phyloP scores from a whole-genome alignment of 192 early-diverging fungal genomes.

The Coemansia sp. region DNA sequence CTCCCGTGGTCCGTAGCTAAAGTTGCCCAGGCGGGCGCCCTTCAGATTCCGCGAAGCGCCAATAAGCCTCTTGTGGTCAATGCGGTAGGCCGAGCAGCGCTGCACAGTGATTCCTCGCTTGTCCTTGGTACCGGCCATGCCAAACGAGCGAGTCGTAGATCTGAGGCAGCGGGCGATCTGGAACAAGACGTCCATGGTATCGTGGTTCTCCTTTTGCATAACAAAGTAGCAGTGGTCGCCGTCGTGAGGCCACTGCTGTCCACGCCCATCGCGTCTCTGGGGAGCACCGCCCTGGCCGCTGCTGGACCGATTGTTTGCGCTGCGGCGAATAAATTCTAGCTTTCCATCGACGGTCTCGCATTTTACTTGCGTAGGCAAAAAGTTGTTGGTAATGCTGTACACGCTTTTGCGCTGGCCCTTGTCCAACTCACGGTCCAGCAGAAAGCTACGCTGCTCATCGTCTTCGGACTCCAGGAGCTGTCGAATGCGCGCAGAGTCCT shows the following conservation, averaged over 20 bases:
- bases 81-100: conserved; percentile 65
- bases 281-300: neutral
- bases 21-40: conserved; percentile 67
- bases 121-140: conserved; percentile 95
- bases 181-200: conserved; percentile 85
- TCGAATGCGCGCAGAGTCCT: conserved; percentile 21
- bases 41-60: conserved; percentile 11
- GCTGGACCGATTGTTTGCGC: neutral
- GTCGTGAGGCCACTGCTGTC: conserved; percentile 54
- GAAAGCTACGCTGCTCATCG: conserved; percentile 15
- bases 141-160: conserved; percentile 55
- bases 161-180: conserved; percentile 24
- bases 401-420: conserved; percentile 39
- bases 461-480: conserved; percentile 17
- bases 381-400: conserved; percentile 54
- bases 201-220: conserved; percentile 89
- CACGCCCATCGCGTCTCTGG: neutral
- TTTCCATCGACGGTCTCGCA: conserved; percentile 45
- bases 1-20: conserved; percentile 60
- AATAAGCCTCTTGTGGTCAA: conserved; percentile 45
- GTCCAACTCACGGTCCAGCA: conserved; percentile 30
- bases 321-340: conserved; percentile 30
- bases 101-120: conserved; percentile 89
- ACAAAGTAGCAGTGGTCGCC: conserved; percentile 83
- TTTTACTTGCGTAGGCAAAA: conserved; percentile 29